Evolutionary conservation across 352 stramenopile genomes (phyloP).

Genomic region (Phytophthora sansomeana): DNA sequence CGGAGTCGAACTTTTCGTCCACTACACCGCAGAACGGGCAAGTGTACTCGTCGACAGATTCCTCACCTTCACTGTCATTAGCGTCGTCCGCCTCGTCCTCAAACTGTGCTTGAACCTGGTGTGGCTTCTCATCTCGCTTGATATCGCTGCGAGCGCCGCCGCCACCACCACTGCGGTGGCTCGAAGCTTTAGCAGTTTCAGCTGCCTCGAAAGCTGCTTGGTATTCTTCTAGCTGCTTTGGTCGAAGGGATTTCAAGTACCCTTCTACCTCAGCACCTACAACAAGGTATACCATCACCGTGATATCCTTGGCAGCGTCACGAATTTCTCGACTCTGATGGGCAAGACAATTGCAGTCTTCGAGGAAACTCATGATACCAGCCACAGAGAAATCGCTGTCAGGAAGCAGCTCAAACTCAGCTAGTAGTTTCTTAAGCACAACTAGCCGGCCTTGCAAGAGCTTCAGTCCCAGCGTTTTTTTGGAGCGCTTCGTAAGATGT

Average conservation of each 20-base stretch:
- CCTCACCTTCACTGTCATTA: conserved; percentile 69
- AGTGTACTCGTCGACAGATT: conserved; percentile 86
- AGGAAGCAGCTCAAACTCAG: conserved; percentile 57
- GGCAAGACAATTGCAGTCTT: conserved; percentile 85
- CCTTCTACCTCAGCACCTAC: conserved; percentile 68
- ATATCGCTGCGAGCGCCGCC: conserved; percentile 5
- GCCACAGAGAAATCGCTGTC: conserved; percentile 62
- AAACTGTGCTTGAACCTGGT: conserved; percentile 37
- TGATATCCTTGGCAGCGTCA: conserved; percentile 89
- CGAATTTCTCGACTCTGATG: conserved; percentile 91
- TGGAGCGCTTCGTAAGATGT: conserved; percentile 74
- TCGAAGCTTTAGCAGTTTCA: conserved; percentile 52
- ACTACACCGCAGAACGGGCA: conserved; percentile 93
- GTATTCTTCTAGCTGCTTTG: conserved; percentile 94
- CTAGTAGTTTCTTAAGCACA: conserved; percentile 67
- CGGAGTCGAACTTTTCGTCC: conserved; percentile 89
- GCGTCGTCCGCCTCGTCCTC: conserved; percentile 45
- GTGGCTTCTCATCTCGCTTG: conserved; percentile 20
- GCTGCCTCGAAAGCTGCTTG: conserved; percentile 85
- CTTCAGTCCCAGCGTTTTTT: conserved; percentile 81
- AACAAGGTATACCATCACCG: conserved; percentile 76
- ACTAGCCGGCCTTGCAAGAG: conserved; percentile 70
- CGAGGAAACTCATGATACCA: conserved; percentile 81
- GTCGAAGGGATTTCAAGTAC: conserved; percentile 82
- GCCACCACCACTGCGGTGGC: conserved; percentile 1